Evolutionary conservation across 768 basidiomycete genomes (phyloP).

Genomic region (Tylopilus sp.): DNA sequence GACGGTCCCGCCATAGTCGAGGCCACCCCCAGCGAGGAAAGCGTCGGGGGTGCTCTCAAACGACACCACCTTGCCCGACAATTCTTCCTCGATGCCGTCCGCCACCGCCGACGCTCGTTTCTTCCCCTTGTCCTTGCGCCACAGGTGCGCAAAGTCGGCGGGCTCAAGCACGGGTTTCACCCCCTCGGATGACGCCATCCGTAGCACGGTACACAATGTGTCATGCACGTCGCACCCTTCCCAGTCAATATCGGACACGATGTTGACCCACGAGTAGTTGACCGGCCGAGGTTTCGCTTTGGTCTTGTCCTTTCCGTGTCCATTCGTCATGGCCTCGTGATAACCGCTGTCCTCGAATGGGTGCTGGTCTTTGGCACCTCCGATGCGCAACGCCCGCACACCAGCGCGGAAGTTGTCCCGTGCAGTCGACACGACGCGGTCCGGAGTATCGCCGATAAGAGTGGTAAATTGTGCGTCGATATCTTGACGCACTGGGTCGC

Average conservation of each 20-base stretch:
- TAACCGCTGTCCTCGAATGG: conserved; percentile 26
- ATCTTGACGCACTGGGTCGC: conserved; percentile 28
- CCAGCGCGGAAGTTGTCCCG: conserved; percentile 74
- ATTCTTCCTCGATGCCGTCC: conserved; percentile 16
- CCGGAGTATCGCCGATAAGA: conserved; percentile 67
- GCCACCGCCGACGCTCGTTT: conserved; percentile 9
- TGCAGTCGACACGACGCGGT: conserved; percentile 62
- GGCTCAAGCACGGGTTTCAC: conserved; percentile 27
- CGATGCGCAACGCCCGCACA: conserved; percentile 51
- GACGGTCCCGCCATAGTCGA: conserved; percentile 34
- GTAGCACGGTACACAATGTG: conserved; percentile 39
- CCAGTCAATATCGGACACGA: conserved; percentile 78
- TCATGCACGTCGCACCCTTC: conserved; percentile 74
- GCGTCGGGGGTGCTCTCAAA: conserved; percentile 34
- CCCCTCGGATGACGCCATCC: conserved; percentile 34
- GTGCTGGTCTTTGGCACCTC: conserved; percentile 27
- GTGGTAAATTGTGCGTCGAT: conserved; percentile 67
- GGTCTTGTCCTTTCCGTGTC: no score
- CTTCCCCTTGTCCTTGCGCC: conserved; percentile 29
- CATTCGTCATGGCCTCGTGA: not conserved
- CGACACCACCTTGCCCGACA: conserved; percentile 29
- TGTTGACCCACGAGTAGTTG: conserved; percentile 77
- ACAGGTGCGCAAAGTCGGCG: conserved; percentile 18
- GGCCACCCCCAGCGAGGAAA: conserved; percentile 26
- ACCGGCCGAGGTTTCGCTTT: no score